Conservation (phyloP, 495 filamentous ascomycete genomes). For the Tuber borchii region DNA sequence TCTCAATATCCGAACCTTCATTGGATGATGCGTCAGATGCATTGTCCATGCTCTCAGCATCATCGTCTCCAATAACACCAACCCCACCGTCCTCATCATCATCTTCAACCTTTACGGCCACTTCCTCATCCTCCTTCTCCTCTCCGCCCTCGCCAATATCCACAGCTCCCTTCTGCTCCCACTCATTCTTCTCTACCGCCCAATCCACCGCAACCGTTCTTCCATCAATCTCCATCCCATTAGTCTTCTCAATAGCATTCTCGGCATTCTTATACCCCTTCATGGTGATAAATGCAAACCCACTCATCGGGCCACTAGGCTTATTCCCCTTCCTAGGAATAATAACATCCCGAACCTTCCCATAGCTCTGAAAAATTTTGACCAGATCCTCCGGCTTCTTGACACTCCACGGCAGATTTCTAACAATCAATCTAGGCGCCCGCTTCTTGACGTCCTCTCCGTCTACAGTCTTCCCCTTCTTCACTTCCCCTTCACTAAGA, state of each 20-base stretch:
- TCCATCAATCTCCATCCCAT: conserved; percentile 85
- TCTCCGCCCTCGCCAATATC: conserved; percentile 43
- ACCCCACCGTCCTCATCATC: conserved; percentile 45
- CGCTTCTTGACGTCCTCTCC: conserved; percentile 45
- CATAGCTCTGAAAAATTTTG: conserved; percentile 72
- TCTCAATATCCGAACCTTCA: conserved; percentile 36
- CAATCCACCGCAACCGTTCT: conserved; percentile 85
- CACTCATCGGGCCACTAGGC: conserved; percentile 51
- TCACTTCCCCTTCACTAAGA: conserved; percentile 45
- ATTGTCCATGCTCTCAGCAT: conserved; percentile 43
- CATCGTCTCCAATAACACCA: conserved; percentile 40
- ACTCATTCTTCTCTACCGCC: conserved; percentile 85
- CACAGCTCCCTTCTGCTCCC: conserved; percentile 52
- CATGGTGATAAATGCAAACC: conserved; percentile 90
- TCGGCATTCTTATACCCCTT: conserved; percentile 85
- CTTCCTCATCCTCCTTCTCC: conserved; percentile 43
- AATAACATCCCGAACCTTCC: conserved; percentile 76
- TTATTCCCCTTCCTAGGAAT: conserved; percentile 70
- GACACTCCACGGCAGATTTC: conserved; percentile 95
- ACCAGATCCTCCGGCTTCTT: conserved; percentile 73
- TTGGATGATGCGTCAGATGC: conserved; percentile 35
- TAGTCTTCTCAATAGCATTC: conserved; percentile 73
- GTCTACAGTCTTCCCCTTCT: conserved; percentile 50
- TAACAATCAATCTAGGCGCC: conserved; percentile 80
- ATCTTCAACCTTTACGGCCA: conserved; percentile 46